A percentile compares a stretch with the other conserved stretches of the same genome.
phyloP scores from a whole-genome alignment of 2,329 filamentous ascomycete genomes.

The Colletotrichum sp. region DNA sequence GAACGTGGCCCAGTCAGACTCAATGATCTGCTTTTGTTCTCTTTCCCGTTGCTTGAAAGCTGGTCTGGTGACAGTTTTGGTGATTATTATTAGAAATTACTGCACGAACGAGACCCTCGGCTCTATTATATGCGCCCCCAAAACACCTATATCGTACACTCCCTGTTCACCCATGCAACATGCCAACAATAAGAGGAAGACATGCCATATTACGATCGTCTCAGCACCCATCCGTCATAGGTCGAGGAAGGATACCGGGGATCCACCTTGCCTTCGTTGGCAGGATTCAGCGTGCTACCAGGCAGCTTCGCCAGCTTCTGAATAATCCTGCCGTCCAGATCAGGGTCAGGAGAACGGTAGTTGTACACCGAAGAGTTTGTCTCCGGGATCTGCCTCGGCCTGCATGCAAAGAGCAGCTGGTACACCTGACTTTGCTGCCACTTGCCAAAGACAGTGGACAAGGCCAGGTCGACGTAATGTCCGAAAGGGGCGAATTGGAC shows the following conservation, averaged over 20 bases:
- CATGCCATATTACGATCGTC: not conserved
- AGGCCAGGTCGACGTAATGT: not conserved
- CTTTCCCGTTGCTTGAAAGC: not conserved
- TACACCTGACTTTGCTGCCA: slow-evolving; percentile 3
- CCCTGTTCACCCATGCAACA: not conserved
- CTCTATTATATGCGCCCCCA: not conserved
- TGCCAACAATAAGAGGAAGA: not conserved
- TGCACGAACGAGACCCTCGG: rapidly evolving
- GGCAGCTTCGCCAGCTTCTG: slow-evolving; percentile 5
- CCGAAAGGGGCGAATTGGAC: not conserved
- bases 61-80: not conserved
- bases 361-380: slow-evolving; percentile 8
- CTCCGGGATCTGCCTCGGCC: not conserved
- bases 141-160: not conserved
- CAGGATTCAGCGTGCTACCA: not conserved
- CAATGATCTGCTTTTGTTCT: not conserved
- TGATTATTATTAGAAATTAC: not conserved
- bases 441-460: not conserved
- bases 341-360: slow-evolving; percentile 1
- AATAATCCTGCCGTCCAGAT: not conserved
- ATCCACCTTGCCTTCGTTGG: not conserved
- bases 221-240: not conserved
- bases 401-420: slow-evolving; percentile 3
- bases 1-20: not conserved
- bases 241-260: not conserved